phyloP scores from a whole-genome alignment of 2,329 filamentous ascomycete species.

The Ceratocystis diversiconidia region DNA sequence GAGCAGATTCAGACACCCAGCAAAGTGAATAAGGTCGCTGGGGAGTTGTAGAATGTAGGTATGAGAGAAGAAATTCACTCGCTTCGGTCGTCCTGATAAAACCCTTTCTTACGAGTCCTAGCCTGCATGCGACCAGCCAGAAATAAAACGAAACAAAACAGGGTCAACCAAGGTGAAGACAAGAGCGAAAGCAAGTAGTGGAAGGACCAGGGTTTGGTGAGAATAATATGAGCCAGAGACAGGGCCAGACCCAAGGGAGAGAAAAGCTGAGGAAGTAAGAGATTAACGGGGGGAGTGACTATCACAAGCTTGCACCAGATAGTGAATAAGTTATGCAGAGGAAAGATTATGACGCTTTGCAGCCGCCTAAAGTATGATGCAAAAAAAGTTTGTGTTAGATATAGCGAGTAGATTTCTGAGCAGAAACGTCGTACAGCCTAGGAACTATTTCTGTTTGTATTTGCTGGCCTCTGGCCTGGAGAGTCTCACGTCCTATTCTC shows the following conservation, averaged over 20 bases:
- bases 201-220: neutral
- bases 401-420: neutral
- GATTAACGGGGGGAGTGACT: neutral
- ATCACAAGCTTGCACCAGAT: neutral
- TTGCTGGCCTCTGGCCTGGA: neutral
- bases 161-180: neutral
- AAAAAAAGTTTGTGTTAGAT: neutral
- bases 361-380: neutral
- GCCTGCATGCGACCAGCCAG: neutral
- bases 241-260: neutral
- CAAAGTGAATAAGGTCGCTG: neutral
- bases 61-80: constrained; percentile 1
- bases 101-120: neutral
- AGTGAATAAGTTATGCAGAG: neutral
- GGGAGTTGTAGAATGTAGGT: neutral
- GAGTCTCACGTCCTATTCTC: neutral
- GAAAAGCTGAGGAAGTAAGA: neutral
- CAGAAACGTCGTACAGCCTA: neutral
- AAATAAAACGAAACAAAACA: constrained; percentile 4
- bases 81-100: neutral
- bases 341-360: neutral
- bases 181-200: neutral
- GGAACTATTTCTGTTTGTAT: neutral
- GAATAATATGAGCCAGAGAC: neutral
- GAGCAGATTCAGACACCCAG: neutral